Evolutionary conservation across 805 yeast species (phyloP).

Genomic region (Wickerhamiella parazyma): DNA sequence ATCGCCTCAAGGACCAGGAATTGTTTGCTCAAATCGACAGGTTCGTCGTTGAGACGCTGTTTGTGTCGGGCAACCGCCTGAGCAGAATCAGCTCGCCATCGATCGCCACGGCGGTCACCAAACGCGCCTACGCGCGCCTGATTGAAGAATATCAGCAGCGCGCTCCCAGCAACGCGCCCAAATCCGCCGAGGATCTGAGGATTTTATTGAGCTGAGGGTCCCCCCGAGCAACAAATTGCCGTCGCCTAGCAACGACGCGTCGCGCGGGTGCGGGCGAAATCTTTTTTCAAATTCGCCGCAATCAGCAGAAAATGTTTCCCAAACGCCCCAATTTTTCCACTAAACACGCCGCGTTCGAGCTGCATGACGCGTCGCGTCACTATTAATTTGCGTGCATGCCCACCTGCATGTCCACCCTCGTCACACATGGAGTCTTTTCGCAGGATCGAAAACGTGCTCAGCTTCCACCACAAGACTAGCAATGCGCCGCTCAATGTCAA

Average conservation of each 20-base stretch:
- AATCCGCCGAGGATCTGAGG: background rate
- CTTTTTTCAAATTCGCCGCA: too few relatives aligned
- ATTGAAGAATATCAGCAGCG: background rate
- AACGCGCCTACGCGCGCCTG: background rate
- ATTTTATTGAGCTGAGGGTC: background rate
- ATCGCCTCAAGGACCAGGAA: background rate
- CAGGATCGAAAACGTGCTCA: conserved; percentile 4
- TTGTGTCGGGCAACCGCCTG: background rate
- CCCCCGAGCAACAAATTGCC: background rate
- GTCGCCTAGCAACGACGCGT: background rate
- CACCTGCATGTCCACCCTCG: background rate
- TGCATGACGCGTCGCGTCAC: conserved; percentile 5
- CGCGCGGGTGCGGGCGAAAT: too few relatives aligned
- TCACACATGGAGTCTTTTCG: conserved; percentile 4
- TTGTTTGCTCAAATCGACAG: conserved; percentile 20
- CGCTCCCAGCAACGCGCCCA: background rate
- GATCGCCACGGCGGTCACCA: background rate
- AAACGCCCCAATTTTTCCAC: too few relatives aligned
- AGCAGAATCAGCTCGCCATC: conserved; percentile 1
- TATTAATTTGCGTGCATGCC: conserved; percentile 1
- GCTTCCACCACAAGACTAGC: conserved; percentile 4
- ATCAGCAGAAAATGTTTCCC: too few relatives aligned
- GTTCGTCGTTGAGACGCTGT: conserved; percentile 21
- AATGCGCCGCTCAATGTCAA: background rate
- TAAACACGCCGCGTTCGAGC: too few relatives aligned